Base-by-base conservation (phyloP, 2,329 filamentous ascomycete genomes). In the Beauveria asiatica region DNA sequence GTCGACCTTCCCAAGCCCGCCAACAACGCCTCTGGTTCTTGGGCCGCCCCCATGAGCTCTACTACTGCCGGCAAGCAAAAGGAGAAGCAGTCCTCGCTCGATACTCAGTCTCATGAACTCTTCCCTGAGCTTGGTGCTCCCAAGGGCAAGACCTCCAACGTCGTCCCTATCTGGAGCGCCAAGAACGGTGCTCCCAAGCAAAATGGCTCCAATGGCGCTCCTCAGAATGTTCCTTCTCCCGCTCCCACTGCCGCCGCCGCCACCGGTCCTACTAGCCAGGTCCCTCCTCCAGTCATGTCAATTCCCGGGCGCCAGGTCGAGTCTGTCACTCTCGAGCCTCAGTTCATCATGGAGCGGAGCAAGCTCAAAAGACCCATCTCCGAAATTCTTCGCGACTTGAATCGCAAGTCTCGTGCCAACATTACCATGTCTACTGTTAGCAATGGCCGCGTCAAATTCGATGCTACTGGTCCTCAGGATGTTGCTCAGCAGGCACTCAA, bases 341-440 rank as follows among this genome's bases (percentile, higher is more conserved):
- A 86, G 50, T 87, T 94, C 71, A 83, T 97, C 71, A 82, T 90
- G 51, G 87, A 90, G 19, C 84, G 88, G 48, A 79, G 78, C 62
- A 86, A 96, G 72, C 78, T 97, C 69, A 95, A 89, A 80, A 90
- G 90, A 67, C 90, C 93, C 8, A 80, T 97, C 56, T 79, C 85
- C 37, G 93, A 97, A 66, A 87, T 94, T 65, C 79, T 97, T 70
- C 89, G 90, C 71, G 92, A 97, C 65, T 90, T 97, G 75, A 97
- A 96, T 76, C 90, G 88, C 75, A 90, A 88, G 70, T 96, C 90
- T 62, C 92, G 93, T 71, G 92, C 92, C 61, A 90, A 85, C 66
- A 84, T 99, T 66, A 87, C 88, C 66, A 87, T 92, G 80, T 84
- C 84, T 61, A 83, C 84, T 62, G 85, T 86, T n/a, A 82, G 86